phyloP scores from a whole-genome alignment of 2,329 filamentous ascomycete species.

The Zymoseptoria ardabiliae region DNA sequence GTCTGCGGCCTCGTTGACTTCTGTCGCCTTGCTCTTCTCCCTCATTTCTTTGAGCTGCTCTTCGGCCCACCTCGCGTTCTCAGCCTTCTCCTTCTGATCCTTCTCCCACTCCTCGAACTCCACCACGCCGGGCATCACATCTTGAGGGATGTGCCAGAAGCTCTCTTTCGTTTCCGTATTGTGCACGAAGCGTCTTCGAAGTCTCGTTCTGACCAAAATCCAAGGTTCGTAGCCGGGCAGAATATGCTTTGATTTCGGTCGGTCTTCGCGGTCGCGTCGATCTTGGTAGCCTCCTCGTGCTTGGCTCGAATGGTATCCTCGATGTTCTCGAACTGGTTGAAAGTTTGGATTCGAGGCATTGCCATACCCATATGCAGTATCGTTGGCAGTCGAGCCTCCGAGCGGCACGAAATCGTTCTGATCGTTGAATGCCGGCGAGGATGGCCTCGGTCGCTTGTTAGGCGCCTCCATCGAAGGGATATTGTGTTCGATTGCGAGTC shows the following conservation, averaged over 20 bases:
- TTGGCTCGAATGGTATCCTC: constrained; percentile 5
- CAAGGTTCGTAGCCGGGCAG: constrained; percentile 82
- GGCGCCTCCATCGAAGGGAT: constrained; percentile 18
- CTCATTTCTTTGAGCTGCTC: constrained; percentile 26
- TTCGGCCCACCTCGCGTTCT: constrained; percentile 28
- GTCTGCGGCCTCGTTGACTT: constrained; percentile 15
- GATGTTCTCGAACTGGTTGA: constrained; percentile 4
- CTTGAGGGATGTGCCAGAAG: constrained; percentile 89
- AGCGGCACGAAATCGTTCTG: constrained; percentile 25
- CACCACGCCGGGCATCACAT: constrained; percentile 67
- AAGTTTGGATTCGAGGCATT: constrained; percentile 8
- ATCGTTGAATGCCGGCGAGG: constrained; percentile 12
- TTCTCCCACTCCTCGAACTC: constrained; percentile 66
- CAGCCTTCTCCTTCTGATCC: constrained; percentile 48
- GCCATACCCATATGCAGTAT: constrained; percentile 8
- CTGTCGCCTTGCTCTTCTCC: constrained; percentile 13
- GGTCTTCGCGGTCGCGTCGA: constrained; percentile 50
- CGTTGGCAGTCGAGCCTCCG: constrained; percentile 7
- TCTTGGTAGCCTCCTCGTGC: constrained; percentile 8
- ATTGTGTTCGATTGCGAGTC: neutral
- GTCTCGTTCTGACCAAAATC: constrained; percentile 87
- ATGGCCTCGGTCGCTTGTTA: constrained; percentile 20
- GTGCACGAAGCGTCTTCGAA: constrained; percentile 82
- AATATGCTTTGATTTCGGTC: constrained; percentile 67
- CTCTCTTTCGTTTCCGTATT: constrained; percentile 80